These are phyloP conservation scores for Chrysoporthe puriensis DNA, from an alignment of 2,329 filamentous ascomycete genomes.

Conservation along the genomic window DNA sequence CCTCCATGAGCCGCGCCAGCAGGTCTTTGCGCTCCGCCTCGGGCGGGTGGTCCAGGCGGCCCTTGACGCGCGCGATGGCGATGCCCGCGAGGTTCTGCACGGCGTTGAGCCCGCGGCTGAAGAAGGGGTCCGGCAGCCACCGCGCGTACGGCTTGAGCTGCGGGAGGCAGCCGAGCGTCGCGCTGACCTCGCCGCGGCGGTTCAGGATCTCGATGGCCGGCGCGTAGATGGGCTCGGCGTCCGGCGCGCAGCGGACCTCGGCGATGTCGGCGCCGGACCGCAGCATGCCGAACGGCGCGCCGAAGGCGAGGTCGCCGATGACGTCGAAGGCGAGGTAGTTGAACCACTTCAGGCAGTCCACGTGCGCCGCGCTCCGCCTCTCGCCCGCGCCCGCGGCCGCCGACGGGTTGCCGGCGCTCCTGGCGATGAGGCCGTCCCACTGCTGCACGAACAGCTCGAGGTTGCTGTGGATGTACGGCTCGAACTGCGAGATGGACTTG, in stretches of 20 bases:
- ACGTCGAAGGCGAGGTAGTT: conserved; percentile 64
- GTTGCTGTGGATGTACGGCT: conserved; percentile 85
- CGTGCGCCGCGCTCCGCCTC: conserved; percentile 57
- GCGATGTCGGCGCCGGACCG: conserved; percentile 75
- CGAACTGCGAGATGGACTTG: conserved; percentile 81
- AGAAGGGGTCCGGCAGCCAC: conserved; percentile 82
- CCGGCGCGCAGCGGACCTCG: conserved; percentile 67
- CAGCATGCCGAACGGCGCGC: conserved; percentile 83
- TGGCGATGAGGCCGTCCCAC: conserved; percentile 65
- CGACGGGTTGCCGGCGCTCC: conserved; percentile 43
- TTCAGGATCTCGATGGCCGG: conserved; percentile 88
- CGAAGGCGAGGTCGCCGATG: conserved; percentile 67
- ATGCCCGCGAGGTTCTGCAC: conserved; percentile 85
- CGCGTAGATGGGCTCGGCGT: conserved; percentile 67
- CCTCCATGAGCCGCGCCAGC: conserved; percentile 82
- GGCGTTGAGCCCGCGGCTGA: conserved; percentile 72
- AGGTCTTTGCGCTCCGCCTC: conserved; percentile 74
- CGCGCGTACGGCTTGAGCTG: conserved; percentile 77
- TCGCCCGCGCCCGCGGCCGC: conserved; percentile 40
- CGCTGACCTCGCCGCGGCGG: conserved; percentile 83
- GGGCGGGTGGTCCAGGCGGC: conserved; percentile 71
- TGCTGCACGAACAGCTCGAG: conserved; percentile 73
- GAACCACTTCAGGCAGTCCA: conserved; percentile 82
- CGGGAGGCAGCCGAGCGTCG: conserved; percentile 75
- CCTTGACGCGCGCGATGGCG: conserved; percentile 79